Evolutionary conservation across 371 early-diverging fungal species (phyloP).

Genomic region (Apophysomyces elegans): DNA sequence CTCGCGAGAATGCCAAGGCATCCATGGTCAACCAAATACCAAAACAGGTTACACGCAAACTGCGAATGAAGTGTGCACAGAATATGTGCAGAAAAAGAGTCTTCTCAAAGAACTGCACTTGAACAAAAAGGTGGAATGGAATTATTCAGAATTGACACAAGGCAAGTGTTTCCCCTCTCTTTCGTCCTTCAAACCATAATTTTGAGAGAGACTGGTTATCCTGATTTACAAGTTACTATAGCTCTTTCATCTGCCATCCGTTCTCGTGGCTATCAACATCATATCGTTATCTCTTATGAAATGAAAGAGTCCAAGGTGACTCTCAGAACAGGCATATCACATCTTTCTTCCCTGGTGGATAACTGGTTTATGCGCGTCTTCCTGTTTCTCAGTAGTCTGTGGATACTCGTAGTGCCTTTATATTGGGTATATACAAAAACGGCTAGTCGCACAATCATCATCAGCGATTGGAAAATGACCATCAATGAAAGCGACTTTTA

Average conservation of each 20-base stretch:
- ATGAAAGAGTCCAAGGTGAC: background rate
- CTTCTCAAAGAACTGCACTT: background rate
- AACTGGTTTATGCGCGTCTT: conserved; percentile 2
- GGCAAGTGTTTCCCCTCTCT: background rate
- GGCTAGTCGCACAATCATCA: background rate
- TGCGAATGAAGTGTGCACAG: background rate
- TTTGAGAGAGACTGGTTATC: background rate
- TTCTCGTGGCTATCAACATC: background rate
- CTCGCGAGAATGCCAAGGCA: background rate
- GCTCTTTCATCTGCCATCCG: background rate
- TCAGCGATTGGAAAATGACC: background rate
- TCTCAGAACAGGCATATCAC: background rate
- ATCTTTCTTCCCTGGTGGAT: background rate
- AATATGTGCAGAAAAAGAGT: background rate
- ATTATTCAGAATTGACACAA: background rate
- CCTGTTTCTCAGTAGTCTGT: background rate
- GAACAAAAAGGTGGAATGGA: background rate
- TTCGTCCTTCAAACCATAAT: too few relatives aligned
- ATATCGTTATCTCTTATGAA: background rate
- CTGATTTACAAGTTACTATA: background rate
- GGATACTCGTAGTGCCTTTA: background rate
- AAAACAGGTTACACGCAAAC: background rate
- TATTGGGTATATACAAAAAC: background rate
- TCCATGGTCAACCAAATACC: background rate
- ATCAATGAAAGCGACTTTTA: background rate